These are phyloP conservation scores for Naganishia sp. DNA, from an alignment of 1,284 basidiomycete species.

Conservation along the genomic window DNA sequence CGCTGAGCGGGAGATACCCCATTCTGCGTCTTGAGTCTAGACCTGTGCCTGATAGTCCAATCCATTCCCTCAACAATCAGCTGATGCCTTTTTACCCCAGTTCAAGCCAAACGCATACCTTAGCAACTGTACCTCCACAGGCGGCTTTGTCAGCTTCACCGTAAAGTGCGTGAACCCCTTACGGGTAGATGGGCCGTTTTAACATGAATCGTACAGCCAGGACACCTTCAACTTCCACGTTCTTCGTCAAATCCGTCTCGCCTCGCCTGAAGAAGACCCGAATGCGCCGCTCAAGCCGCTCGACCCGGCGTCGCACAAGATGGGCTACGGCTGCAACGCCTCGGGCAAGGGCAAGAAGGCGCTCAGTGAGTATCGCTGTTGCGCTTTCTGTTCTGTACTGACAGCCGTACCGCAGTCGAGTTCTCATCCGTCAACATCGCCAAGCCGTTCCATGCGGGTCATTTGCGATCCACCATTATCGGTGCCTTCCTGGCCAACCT, in stretches of 20 bases:
- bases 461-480: conserved; percentile 95
- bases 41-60: no score
- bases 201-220: conserved; percentile 40
- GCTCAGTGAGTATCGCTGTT: conserved; percentile 52
- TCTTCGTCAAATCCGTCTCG: conserved; percentile 77
- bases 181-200: neutral
- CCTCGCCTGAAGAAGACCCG: conserved; percentile 54
- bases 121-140: conserved; percentile 62
- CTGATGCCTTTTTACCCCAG: conserved; percentile 53
- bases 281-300: conserved; percentile 41
- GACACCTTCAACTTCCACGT: conserved; percentile 71
- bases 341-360: conserved; percentile 78
- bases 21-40: no score
- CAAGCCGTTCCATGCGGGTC: conserved; percentile 98
- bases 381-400: neutral
- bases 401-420: conserved; percentile 58
- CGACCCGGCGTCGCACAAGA: conserved; percentile 59
- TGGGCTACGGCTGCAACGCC: conserved; percentile 72
- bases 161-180: conserved; percentile 57
- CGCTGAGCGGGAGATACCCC: no score
- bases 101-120: conserved; percentile 59
- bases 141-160: conserved; percentile 80
- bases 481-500: conserved; percentile 90
- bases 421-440: conserved; percentile 98
- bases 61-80: no score